Evolutionary conservation across 2,329 filamentous ascomycete species (phyloP).

Genomic region (Trichoderma arundinaceum): DNA sequence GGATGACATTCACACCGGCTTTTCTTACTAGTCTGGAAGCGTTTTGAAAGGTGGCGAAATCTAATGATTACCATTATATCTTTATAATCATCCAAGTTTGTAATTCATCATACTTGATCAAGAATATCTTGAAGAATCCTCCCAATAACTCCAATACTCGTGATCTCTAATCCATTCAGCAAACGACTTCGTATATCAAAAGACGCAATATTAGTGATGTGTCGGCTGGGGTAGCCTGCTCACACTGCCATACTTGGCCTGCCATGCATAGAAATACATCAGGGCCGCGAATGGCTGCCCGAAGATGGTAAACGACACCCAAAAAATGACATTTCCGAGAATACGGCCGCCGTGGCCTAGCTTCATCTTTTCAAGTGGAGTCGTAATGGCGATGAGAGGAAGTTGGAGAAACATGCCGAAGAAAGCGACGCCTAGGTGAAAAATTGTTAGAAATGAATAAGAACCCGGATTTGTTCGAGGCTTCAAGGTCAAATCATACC

Average conservation of each 20-base stretch:
- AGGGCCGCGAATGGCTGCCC: constrained; percentile 92
- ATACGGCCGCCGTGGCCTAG: constrained; percentile 73
- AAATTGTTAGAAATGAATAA: constrained; percentile 15
- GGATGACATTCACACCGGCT: neutral
- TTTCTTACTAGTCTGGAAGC: neutral
- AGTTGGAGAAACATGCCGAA: constrained; percentile 92
- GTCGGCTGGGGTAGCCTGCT: constrained; percentile 48
- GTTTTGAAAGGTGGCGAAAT: neutral
- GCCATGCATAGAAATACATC: constrained; percentile 98
- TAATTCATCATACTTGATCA: neutral
- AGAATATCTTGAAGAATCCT: neutral
- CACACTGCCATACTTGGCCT: constrained; percentile 92
- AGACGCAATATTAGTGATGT: neutral
- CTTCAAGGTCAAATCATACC: constrained; percentile 55
- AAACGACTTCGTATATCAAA: neutral
- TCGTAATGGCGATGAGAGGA: constrained; percentile 82
- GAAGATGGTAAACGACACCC: constrained; percentile 93
- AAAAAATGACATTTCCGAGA: constrained; percentile 92
- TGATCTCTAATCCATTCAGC: neutral
- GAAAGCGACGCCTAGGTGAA: constrained; percentile 78
- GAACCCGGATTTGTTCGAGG: neutral
- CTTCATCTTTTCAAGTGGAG: constrained; percentile 78
- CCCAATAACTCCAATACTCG: neutral
- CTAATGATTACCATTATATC: neutral
- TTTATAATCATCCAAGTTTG: neutral